phyloP scores from a whole-genome alignment of 345 rosid species.

The Nephelium lappaceum region DNA sequence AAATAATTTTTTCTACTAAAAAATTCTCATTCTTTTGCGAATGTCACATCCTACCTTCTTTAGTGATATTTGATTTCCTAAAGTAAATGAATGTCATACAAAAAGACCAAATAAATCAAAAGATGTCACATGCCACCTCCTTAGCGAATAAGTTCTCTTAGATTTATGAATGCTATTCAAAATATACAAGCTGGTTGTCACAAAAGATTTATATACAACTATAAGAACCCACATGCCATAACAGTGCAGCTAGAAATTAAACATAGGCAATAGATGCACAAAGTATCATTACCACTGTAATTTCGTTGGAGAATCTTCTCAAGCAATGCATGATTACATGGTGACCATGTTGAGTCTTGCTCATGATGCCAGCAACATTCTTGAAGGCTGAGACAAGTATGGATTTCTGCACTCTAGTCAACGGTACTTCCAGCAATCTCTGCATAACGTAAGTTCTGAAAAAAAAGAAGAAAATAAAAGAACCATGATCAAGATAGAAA shows the following conservation, averaged over 20 bases:
- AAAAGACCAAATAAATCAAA: too few species aligned
- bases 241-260: not conserved
- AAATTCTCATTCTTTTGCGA: not conserved
- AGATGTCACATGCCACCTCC: too few species aligned
- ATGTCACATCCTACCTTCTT: not conserved
- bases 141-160: too few species aligned
- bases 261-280: not conserved
- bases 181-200: not conserved
- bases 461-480: not conserved
- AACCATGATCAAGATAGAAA: not conserved
- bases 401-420: conserved; percentile 5
- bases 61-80: not conserved
- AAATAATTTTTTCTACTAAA: too few species aligned
- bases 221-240: not conserved
- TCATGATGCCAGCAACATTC: conserved; percentile 14
- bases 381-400: conserved; percentile 20
- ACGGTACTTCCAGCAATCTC: conserved; percentile 20
- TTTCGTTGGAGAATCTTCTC: conserved; percentile 15
- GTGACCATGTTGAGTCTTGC: conserved; percentile 28
- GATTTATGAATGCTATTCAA: too few species aligned
- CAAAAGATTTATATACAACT: not conserved
- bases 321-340: conserved; percentile 37
- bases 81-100: not conserved
- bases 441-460: conserved; percentile 30
- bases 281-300: conserved; percentile 18